Conservation (phyloP, 2,329 filamentous ascomycete species). For the Nannizzia gypsea region DNA sequence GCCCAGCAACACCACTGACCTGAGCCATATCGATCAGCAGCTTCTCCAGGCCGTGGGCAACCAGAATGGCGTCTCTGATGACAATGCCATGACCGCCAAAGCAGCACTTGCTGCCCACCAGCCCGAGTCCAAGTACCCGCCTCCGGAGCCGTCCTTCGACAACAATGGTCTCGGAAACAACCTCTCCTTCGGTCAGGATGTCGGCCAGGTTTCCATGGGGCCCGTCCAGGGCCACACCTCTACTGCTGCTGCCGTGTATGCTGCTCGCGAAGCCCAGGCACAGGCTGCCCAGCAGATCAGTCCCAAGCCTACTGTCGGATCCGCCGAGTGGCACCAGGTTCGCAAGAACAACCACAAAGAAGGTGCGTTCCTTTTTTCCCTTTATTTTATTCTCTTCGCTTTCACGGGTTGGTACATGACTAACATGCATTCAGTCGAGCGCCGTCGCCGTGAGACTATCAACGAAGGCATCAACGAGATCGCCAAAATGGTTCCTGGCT, state of each 20-base stretch:
- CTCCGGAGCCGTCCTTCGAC: slow-evolving; percentile 18
- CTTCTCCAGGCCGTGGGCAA: slow-evolving; percentile 39
- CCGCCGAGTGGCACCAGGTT: slow-evolving; percentile 95
- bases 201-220: slow-evolving; percentile 27
- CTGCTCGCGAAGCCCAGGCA: slow-evolving; percentile 41
- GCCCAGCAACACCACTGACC: slow-evolving; percentile 25
- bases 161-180: slow-evolving; percentile 12
- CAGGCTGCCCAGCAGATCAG: slow-evolving; percentile 25
- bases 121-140: slow-evolving; percentile 34
- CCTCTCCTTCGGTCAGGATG: slow-evolving; percentile 28
- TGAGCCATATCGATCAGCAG: slow-evolving; percentile 35
- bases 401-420: background rate
- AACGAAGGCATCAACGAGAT: slow-evolving; percentile 98
- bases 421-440: slow-evolving; percentile 57
- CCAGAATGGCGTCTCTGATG: slow-evolving; percentile 43
- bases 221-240: slow-evolving; percentile 35
- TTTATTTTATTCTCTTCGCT: background rate
- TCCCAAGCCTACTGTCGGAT: slow-evolving; percentile 79
- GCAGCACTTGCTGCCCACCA: slow-evolving; percentile 36
- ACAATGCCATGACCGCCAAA: slow-evolving; percentile 37
- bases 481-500: slow-evolving; percentile 91
- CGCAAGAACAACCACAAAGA: slow-evolving; percentile 98
- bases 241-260: slow-evolving; percentile 48
- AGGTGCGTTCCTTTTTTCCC: slow-evolving; percentile 46
- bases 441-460: slow-evolving; percentile 90